Evolutionary conservation across 495 filamentous ascomycete species (phyloP).

Genomic region (Cryomyces antarcticus): DNA sequence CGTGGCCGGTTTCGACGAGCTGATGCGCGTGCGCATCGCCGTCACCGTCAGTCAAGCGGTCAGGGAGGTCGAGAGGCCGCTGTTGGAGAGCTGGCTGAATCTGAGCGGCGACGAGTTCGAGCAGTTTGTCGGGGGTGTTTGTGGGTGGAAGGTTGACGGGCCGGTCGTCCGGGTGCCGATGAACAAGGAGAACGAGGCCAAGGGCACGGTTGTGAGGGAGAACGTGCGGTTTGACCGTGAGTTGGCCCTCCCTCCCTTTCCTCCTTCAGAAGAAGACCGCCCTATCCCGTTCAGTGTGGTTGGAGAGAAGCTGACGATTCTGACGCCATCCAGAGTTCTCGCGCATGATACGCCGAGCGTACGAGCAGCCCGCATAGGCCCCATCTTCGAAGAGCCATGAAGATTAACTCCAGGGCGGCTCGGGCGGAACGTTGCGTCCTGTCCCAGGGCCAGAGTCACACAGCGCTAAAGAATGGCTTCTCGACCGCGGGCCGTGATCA

Average conservation of each 20-base stretch:
- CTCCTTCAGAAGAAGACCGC: neutral
- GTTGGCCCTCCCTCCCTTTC: conserved; percentile 6
- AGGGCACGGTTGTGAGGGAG: conserved; percentile 88
- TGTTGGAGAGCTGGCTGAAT: conserved; percentile 77
- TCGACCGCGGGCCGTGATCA: too few species aligned
- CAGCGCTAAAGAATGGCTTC: too few species aligned
- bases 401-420: too few species aligned
- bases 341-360: conserved; percentile 62
- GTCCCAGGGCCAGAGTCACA: too few species aligned
- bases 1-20: conserved; percentile 88
- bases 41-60: conserved; percentile 74
- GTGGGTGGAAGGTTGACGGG: conserved; percentile 61
- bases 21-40: conserved; percentile 81
- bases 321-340: conserved; percentile 32
- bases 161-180: conserved; percentile 52
- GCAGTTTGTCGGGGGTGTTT: conserved; percentile 65
- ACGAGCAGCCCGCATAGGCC: conserved; percentile 57
- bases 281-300: neutral
- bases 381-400: neutral
- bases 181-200: conserved; percentile 97
- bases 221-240: conserved; percentile 79
- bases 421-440: too few species aligned
- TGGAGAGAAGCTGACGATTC: neutral
- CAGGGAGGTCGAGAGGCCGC: conserved; percentile 53
- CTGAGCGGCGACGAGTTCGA: conserved; percentile 49